phyloP scores from a whole-genome alignment of 805 yeast genomes.

The Pichia phayaonensis region DNA sequence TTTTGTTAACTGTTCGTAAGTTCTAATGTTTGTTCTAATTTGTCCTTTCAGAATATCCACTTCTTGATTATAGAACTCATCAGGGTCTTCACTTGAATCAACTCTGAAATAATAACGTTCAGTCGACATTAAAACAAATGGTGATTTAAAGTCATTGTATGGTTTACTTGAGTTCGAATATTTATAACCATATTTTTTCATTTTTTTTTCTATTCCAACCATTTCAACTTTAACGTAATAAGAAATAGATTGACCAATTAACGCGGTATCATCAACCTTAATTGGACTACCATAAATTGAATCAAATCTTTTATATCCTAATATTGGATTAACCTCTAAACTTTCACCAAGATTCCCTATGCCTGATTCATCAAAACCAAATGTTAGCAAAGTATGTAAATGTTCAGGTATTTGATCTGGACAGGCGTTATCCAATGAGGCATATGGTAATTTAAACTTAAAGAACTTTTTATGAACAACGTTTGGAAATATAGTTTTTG shows the following conservation, averaged over 20 bases:
- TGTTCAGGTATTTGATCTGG: constrained; percentile 33
- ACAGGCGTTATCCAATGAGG: constrained; percentile 47
- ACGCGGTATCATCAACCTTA: constrained; percentile 38
- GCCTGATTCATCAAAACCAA: constrained; percentile 25
- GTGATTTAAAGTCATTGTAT: constrained; percentile 9
- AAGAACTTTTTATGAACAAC: constrained; percentile 46
- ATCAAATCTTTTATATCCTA: constrained; percentile 46
- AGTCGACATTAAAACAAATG: constrained; percentile 14
- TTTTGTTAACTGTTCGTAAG: constrained; percentile 2
- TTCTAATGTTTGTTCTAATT: background rate
- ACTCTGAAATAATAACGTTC: constrained; percentile 15
- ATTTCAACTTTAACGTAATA: constrained; percentile 47
- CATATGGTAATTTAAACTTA: constrained; percentile 46
- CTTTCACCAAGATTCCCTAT: constrained; percentile 7
- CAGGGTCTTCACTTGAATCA: background rate
- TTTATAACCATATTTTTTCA: constrained; percentile 12
- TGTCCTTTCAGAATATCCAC: background rate
- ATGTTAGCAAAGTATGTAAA: constrained; percentile 32
- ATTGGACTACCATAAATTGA: constrained; percentile 42
- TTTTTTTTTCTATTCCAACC: constrained; percentile 34
- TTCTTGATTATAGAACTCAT: background rate
- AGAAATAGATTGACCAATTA: constrained; percentile 34
- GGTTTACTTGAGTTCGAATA: constrained; percentile 2
- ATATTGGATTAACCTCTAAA: constrained; percentile 26
- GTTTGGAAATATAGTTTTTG: constrained; percentile 38